Conservation (phyloP, 176 grass and related monocot species). For the Phragmites australis region DNA sequence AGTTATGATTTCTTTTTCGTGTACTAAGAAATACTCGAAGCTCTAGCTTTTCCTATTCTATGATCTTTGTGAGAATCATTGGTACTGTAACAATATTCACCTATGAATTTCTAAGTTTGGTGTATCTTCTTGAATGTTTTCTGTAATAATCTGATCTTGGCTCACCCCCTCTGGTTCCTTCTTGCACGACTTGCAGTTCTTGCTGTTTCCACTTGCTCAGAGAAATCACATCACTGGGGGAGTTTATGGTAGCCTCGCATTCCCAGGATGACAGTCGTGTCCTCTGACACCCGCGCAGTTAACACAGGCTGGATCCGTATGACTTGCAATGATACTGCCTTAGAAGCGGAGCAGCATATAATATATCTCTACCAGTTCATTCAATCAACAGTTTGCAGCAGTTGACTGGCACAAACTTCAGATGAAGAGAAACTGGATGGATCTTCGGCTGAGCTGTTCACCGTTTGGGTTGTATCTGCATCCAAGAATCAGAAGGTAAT, state of each 20-base stretch:
- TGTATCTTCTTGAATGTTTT: neutral
- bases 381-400: neutral
- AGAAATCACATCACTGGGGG: slow-evolving; percentile 5
- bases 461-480: neutral
- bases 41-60: slow-evolving; percentile 4
- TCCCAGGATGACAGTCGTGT: slow-evolving; percentile 32
- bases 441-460: neutral
- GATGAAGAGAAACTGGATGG: neutral
- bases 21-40: neutral
- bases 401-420: neutral
- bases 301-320: neutral
- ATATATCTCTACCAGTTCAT: neutral
- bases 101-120: slow-evolving; percentile 7
- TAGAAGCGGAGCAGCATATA: neutral
- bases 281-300: slow-evolving; percentile 18
- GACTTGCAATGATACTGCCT: slow-evolving; percentile 1
- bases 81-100: slow-evolving; percentile 23
- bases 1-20: slow-evolving; percentile 1
- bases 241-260: slow-evolving; percentile 26
- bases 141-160: slow-evolving; percentile 17
- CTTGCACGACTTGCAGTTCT: neutral
- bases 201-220: slow-evolving; percentile 17
- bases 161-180: neutral
- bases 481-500: slow-evolving; percentile 6
- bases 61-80: slow-evolving; percentile 20